Evolutionary conservation across 257 asterid species (phyloP), one percentile per base, ranked within the genome.

Genomic region (Rehmannia glutinosa): DNA sequence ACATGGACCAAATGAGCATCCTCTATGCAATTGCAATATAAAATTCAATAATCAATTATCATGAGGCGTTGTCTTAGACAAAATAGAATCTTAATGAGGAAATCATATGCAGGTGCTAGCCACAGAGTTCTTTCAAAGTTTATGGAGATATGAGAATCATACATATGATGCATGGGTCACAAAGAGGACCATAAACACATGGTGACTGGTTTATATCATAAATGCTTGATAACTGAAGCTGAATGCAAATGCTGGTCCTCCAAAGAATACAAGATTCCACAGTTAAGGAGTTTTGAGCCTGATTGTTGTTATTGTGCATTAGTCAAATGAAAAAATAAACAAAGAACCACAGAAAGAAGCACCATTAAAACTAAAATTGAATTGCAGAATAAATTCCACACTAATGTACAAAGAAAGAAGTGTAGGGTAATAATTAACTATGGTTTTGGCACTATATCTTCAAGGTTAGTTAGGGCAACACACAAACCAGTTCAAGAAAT

Each of bases 1-100:
- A 10, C 41, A 59, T 24, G 65, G 49, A 42, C 51, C 67, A 38
- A 47, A 62, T 17, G 30, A 61, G 67, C 43, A 47, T 12, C 42
- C 38, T 27, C 20, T 19, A 74, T 55, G 53, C 56, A 66, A 71
- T 46, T 42, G 38, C 50, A 50, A 23, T 41, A 59, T 33, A 71
- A 6, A 32, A 36, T 27, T 39, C n/a, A 45, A 41, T 19, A 24
- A n/a, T 47, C 41, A 3, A 54, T 21, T 68, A 69, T 39, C 57
- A 50, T 27, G 30, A 20, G 53, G 33, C 50, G 21, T 21, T 23
- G 20, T 28, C 54, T 43, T 66, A 23, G 47, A 59, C 19, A 33
- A 61, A 39, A 43, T 27, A 21, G 45, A 17, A 51, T 16, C 21
- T 24, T 13, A 36, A 17, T 2, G 24, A 49, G 50, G 56, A 66